Percentiles rank a stretch among this genome's conserved stretches.
Evolutionary conservation across 495 filamentous ascomycete species (phyloP).

Genomic region (Viridothelium virens): DNA sequence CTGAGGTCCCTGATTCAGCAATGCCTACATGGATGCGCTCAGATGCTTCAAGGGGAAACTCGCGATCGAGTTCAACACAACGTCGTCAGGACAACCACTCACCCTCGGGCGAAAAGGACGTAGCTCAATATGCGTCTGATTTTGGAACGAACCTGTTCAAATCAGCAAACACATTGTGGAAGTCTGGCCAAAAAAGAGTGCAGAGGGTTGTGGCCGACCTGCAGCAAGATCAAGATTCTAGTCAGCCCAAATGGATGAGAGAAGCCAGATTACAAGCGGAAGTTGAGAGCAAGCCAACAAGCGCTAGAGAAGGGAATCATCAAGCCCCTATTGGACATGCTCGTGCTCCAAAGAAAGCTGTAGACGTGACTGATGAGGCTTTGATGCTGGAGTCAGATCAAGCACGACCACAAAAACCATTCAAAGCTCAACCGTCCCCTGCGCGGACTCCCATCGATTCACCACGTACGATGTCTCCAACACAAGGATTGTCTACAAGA

Average conservation of each 20-base stretch:
- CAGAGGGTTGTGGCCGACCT: slow-evolving; percentile 90
- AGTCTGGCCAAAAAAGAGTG: slow-evolving; percentile 85
- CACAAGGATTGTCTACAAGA: slow-evolving; percentile 16
- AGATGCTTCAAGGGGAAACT: slow-evolving; percentile 20
- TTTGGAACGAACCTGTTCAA: slow-evolving; percentile 81
- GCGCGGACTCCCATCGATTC: slow-evolving; percentile 17
- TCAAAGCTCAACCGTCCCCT: slow-evolving; percentile 5
- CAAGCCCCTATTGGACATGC: not conserved
- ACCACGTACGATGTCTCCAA: not conserved
- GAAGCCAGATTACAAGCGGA: slow-evolving; percentile 41
- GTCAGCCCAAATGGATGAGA: slow-evolving; percentile 91
- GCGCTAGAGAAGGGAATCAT: slow-evolving; percentile 1
- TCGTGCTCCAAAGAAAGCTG: not conserved
- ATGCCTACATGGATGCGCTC: slow-evolving; percentile 43
- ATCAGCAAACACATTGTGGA: slow-evolving; percentile 91
- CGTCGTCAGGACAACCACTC: slow-evolving; percentile 47
- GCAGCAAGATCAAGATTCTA: slow-evolving; percentile 74
- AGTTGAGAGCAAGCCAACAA: not conserved
- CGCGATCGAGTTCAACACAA: slow-evolving; percentile 32
- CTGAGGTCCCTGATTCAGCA: slow-evolving; percentile 22
- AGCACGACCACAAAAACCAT: slow-evolving; percentile 38
- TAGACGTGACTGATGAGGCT: slow-evolving; percentile 74
- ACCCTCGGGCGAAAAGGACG: slow-evolving; percentile 61
- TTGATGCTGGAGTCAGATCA: slow-evolving; percentile 66
- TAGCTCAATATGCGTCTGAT: slow-evolving; percentile 71